Conservation (phyloP, 2,329 filamentous ascomycete species). For the Penicillium sp. region DNA sequence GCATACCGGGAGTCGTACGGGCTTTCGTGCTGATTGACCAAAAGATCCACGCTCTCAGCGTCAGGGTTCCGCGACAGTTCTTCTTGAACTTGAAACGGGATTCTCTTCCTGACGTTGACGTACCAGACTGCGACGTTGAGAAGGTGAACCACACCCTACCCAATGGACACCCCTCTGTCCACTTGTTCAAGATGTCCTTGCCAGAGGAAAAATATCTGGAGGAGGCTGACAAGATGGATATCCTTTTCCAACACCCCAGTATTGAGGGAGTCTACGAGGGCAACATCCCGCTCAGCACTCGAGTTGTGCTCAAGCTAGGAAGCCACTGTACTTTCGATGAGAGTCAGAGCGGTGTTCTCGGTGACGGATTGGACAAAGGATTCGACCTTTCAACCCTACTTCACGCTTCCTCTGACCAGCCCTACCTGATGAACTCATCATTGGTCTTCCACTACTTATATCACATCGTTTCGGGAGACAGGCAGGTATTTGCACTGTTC, state of each 20-base stretch:
- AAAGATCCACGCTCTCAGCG: constrained; percentile 83
- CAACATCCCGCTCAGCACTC: constrained; percentile 81
- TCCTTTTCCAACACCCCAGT: constrained; percentile 86
- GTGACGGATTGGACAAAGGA: constrained; percentile 87
- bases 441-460: constrained; percentile 90
- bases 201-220: constrained; percentile 84
- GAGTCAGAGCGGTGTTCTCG: constrained; percentile 83
- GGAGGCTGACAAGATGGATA: constrained; percentile 78
- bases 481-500: constrained; percentile 91
- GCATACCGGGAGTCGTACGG: constrained; percentile 80
- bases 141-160: constrained; percentile 92
- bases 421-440: constrained; percentile 74
- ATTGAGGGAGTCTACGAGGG: constrained; percentile 98
- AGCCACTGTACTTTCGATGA: constrained; percentile 94
- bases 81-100: constrained; percentile 90
- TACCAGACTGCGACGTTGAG: constrained; percentile 83
- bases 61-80: constrained; percentile 84
- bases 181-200: constrained; percentile 92
- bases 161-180: constrained; percentile 89
- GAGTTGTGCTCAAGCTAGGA: constrained; percentile 85
- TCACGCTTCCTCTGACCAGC: constrained; percentile 64
- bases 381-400: constrained; percentile 82
- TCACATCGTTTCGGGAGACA: constrained; percentile 85
- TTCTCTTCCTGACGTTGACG: constrained; percentile 83
- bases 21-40: constrained; percentile 92